Evolutionary conservation across 495 filamentous ascomycete species (phyloP).

Genomic region (Evansstolkia leycettana): DNA sequence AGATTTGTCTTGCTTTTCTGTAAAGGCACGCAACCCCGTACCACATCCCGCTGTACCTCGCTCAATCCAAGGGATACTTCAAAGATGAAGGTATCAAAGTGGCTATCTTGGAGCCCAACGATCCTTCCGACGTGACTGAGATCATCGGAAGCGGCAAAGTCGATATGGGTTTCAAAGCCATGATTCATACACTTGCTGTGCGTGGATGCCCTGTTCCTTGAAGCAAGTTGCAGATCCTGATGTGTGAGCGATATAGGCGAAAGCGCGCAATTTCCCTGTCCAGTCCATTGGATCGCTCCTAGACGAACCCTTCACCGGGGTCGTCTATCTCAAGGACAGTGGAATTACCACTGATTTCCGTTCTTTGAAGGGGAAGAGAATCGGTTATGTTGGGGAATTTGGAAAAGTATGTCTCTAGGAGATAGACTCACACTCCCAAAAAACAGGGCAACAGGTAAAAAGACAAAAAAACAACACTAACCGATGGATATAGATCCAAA

Average conservation of each 20-base stretch:
- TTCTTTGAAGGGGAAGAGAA: constrained; percentile 52
- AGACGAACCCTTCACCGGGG: constrained; percentile 62
- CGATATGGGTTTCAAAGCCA: constrained; percentile 64
- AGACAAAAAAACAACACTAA: constrained; percentile 1
- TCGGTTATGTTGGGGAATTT: constrained; percentile 63
- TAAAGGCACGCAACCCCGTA: constrained; percentile 59
- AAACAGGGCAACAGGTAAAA: neutral
- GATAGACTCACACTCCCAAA: neutral
- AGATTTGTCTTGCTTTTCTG: too few relatives aligned
- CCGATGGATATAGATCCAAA: constrained; percentile 46
- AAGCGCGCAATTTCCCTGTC: constrained; percentile 58
- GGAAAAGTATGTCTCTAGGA: too few relatives aligned
- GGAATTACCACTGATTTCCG: constrained; percentile 54
- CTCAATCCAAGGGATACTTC: constrained; percentile 59
- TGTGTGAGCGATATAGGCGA: constrained; percentile 31
- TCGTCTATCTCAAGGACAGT: constrained; percentile 55
- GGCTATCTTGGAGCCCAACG: constrained; percentile 58
- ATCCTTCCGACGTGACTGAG: constrained; percentile 60
- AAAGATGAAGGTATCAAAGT: constrained; percentile 58
- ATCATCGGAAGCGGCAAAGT: constrained; percentile 60
- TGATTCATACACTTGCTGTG: constrained; percentile 62
- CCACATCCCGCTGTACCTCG: constrained; percentile 59
- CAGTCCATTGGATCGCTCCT: constrained; percentile 55
- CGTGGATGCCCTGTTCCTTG: constrained; percentile 3
- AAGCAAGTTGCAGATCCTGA: neutral